phyloP scores from a whole-genome alignment of 176 grass and related monocot species.

The Phragmites australis region DNA sequence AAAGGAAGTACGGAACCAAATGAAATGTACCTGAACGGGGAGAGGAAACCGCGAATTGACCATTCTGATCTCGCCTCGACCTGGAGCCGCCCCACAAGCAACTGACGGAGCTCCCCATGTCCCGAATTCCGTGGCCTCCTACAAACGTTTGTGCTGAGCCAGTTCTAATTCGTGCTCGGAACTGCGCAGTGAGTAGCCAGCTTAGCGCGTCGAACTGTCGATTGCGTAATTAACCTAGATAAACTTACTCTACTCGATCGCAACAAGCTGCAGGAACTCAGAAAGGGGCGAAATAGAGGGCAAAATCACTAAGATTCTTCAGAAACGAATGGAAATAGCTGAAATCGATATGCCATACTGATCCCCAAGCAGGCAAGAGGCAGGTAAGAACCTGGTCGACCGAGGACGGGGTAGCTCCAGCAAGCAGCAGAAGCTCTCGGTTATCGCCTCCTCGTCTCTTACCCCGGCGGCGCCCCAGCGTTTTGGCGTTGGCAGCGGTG shows the following conservation, averaged over 20 bases:
- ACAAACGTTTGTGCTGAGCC: not conserved
- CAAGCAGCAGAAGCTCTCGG: not conserved
- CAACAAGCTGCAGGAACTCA: not conserved
- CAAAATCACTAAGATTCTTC: not conserved
- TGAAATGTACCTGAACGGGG: conserved; percentile 46
- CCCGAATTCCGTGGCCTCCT: not conserved
- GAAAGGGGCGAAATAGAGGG: not conserved
- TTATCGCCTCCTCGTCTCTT: not conserved
- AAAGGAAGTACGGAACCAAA: not conserved
- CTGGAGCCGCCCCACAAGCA: conserved; percentile 38
- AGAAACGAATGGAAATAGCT: not conserved
- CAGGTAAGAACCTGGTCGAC: not conserved
- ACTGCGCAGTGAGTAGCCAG: not conserved
- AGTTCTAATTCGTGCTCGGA: conserved; percentile 5
- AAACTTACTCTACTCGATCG: not conserved
- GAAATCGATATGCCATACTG: not conserved
- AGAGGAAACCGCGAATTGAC: not conserved
- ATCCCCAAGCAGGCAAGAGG: not conserved
- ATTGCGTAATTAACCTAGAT: not conserved
- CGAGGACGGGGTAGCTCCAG: not conserved
- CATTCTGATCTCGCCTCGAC: conserved; percentile 22
- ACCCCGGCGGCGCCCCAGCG: not conserved
- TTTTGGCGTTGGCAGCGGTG: not conserved
- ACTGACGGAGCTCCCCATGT: conserved; percentile 42
- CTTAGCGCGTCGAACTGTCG: not conserved